Base-by-base conservation (phyloP, 345 rosid species). In the Garcia nutans region DNA sequence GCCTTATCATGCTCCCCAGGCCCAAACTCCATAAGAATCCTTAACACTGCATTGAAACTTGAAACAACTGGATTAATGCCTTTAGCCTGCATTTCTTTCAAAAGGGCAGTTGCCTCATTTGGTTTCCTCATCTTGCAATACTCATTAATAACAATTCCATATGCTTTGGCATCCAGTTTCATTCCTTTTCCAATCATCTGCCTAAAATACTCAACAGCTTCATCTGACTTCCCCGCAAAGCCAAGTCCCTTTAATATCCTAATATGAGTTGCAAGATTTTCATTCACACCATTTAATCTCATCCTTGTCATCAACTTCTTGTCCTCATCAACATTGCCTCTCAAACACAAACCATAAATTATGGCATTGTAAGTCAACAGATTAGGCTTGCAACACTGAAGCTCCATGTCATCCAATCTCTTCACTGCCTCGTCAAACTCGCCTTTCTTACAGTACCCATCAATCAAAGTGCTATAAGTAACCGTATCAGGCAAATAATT, bases 401-500 rank as follows among this genome's bases (percentile, higher is more conserved):
- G 64, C 60, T 33, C 47, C 87, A 86, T 86, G 70, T 67, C 82
- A 58, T 70, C 60, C 79, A 80, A 31, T 68, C 63, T 76, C 67
- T 56, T 76, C 80, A 24, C 76, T 13, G 85, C 87, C 82, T 82
- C 78, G 15, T 82, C 81, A 6, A 84, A 78, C 9, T 84, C 81
- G 44, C 84, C 89, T 58, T 62, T 82, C 70, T 80, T 82, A 74
- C 87, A 86, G 66, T 64, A 76, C 13, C 89, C 85, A 78, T 86
- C 83, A 58, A 84, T 80, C 80, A 86, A 56, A 70, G 84, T 77
- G 41, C 77, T 78, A 59, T 78, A 86, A 74, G 89, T 78, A 13
- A 86, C 78, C 7, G 61, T 56, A 76, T 78, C 72, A 1, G 86
- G 86, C 69, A 76, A 76, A 76, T 79, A 80, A 65, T 74, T 56